Conservation (phyloP, 208 protist species). For the Acanthamoeba lenticulata region DNA sequence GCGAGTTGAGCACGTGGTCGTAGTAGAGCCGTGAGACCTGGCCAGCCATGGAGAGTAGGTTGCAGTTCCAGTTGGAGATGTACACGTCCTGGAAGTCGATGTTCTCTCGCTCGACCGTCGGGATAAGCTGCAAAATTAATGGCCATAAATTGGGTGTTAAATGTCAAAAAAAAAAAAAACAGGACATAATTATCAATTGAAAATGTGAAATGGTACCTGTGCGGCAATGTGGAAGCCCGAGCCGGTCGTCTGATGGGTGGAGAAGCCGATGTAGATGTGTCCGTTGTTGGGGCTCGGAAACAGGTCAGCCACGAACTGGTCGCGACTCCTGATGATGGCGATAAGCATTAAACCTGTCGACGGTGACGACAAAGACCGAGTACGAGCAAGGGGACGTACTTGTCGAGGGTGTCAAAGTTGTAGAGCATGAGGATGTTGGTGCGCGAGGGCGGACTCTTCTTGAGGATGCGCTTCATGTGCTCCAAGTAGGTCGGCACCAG, state of each 20-base stretch:
- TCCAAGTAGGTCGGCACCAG: neutral
- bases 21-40: slow-evolving; percentile 5
- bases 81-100: slow-evolving; percentile 45
- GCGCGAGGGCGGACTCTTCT: slow-evolving; percentile 14
- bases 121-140: neutral
- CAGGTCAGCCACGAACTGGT: neutral
- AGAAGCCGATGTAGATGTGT: slow-evolving; percentile 75
- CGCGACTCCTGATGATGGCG: neutral
- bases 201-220: slow-evolving; percentile 14
- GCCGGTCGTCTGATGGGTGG: slow-evolving; percentile 76
- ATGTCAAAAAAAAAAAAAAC: neutral
- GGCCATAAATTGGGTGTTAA: neutral
- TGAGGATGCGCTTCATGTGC: slow-evolving; percentile 40
- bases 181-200: neutral
- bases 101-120: slow-evolving; percentile 24
- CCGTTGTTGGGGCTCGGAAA: slow-evolving; percentile 32
- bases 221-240: slow-evolving; percentile 65
- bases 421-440: slow-evolving; percentile 53
- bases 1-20: neutral
- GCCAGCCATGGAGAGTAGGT: neutral
- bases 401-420: neutral
- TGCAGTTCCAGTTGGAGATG: slow-evolving; percentile 32
- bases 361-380: neutral
- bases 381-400: neutral
- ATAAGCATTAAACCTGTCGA: neutral